Evolutionary conservation across 202 grass and related monocot genomes (phyloP).

Genomic region (Zizania palustris): DNA sequence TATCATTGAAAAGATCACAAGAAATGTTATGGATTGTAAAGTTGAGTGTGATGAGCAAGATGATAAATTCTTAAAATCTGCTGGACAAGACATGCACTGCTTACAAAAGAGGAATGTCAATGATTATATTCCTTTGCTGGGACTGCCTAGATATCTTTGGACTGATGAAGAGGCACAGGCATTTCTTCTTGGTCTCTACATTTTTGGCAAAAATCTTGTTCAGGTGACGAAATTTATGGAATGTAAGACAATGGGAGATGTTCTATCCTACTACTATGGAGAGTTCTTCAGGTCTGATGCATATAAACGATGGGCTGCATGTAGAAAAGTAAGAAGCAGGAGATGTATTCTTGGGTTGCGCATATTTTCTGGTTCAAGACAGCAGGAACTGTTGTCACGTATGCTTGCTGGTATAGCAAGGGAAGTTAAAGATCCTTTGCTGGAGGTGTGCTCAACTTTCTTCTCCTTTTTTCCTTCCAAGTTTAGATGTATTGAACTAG

Average conservation of each 20-base stretch:
- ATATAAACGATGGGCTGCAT: slow-evolving; percentile 66
- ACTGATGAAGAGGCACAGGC: slow-evolving; percentile 63
- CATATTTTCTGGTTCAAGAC: slow-evolving; percentile 86
- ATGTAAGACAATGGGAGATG: slow-evolving; percentile 71
- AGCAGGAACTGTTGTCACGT: slow-evolving; percentile 78
- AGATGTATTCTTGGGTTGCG: slow-evolving; percentile 73
- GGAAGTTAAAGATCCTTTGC: slow-evolving; percentile 66
- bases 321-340: slow-evolving; percentile 77
- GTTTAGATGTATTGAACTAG: slow-evolving; percentile 20
- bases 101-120: slow-evolving; percentile 36
- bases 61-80: slow-evolving; percentile 33
- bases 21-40: slow-evolving; percentile 42
- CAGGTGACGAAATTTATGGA: slow-evolving; percentile 65
- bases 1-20: slow-evolving; percentile 25
- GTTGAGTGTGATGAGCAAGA: slow-evolving; percentile 51
- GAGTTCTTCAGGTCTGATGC: slow-evolving; percentile 71
- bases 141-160: slow-evolving; percentile 54
- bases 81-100: slow-evolving; percentile 38
- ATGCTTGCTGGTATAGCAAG: slow-evolving; percentile 55
- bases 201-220: slow-evolving; percentile 89
- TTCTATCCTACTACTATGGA: slow-evolving; percentile 87
- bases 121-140: slow-evolving; percentile 57
- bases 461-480: slow-evolving; percentile 29
- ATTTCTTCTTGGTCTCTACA: slow-evolving; percentile 88
- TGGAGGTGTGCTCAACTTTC: slow-evolving; percentile 68